Evolutionary conservation across 164 flowering plant genomes (phyloP).

Genomic region (Aristolochia contorta): DNA sequence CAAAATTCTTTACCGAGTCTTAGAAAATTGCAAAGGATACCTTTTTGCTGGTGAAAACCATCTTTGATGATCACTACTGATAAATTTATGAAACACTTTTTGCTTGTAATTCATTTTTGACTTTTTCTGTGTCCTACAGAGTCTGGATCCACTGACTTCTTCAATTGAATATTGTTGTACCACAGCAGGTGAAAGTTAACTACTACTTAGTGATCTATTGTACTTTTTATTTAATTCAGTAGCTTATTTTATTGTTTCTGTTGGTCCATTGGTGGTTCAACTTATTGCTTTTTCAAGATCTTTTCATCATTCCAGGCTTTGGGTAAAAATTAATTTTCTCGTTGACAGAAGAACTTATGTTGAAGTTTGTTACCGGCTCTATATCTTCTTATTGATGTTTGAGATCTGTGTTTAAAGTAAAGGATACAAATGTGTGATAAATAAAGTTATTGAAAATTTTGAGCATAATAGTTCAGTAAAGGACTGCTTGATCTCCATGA

Average conservation of each 20-base stretch:
- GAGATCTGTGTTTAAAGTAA: too few species aligned
- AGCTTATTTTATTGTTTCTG: background rate
- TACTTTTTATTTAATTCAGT: background rate
- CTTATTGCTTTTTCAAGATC: background rate
- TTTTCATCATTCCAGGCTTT: background rate
- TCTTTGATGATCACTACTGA: too few species aligned
- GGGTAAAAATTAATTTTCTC: background rate
- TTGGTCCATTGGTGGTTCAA: background rate
- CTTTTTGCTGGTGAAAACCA: too few species aligned
- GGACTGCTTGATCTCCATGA: too few species aligned
- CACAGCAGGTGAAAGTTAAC: conserved; percentile 70
- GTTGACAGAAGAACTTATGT: too few species aligned
- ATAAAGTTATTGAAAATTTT: too few species aligned
- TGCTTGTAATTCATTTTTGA: background rate
- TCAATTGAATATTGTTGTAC: conserved; percentile 79
- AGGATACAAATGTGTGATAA: too few species aligned
- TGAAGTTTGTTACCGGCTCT: too few species aligned
- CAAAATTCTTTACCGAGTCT: too few species aligned
- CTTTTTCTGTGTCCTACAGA: conserved; percentile 31
- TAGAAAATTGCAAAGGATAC: too few species aligned
- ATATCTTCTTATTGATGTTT: too few species aligned
- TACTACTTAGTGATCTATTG: background rate
- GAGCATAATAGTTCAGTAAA: too few species aligned
- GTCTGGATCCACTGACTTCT: conserved; percentile 67
- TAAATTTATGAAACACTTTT: background rate